Conservation (phyloP, 2,329 filamentous ascomycete species). For the Aulographum hederae region DNA sequence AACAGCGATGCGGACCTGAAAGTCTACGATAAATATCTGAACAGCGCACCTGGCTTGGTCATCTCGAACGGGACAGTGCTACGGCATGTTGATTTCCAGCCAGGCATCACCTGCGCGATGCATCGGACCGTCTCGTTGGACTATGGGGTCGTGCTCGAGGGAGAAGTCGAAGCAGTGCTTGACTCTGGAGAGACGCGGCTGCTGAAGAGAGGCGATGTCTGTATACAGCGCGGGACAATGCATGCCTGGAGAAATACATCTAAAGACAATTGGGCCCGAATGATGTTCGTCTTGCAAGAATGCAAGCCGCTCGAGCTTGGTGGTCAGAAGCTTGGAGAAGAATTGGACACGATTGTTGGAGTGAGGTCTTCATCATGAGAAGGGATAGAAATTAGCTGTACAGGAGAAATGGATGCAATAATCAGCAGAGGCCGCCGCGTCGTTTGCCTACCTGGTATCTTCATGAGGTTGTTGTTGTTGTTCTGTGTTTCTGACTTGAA, state of each 20-base stretch:
- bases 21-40: constrained; percentile 25
- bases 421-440: no score
- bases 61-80: constrained; percentile 29
- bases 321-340: constrained; percentile 4
- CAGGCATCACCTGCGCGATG: constrained; percentile 18
- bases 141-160: constrained; percentile 20
- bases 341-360: constrained; percentile 1
- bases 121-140: constrained; percentile 21
- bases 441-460: no score
- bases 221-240: constrained; percentile 19
- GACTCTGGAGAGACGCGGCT: constrained; percentile 16
- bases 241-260: constrained; percentile 9
- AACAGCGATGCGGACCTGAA: constrained; percentile 26
- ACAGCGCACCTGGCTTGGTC: constrained; percentile 29
- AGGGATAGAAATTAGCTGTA: no score
- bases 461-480: no score
- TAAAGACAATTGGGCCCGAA: constrained; percentile 5
- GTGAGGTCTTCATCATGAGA: not conserved
- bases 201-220: constrained; percentile 18
- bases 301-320: constrained; percentile 3
- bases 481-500: no score
- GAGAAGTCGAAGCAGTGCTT: constrained; percentile 18
- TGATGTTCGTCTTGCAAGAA: constrained; percentile 6
- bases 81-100: constrained; percentile 20
- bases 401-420: no score